phyloP scores from a whole-genome alignment of 129 eudicot genomes.

The Glebionis coronaria region DNA sequence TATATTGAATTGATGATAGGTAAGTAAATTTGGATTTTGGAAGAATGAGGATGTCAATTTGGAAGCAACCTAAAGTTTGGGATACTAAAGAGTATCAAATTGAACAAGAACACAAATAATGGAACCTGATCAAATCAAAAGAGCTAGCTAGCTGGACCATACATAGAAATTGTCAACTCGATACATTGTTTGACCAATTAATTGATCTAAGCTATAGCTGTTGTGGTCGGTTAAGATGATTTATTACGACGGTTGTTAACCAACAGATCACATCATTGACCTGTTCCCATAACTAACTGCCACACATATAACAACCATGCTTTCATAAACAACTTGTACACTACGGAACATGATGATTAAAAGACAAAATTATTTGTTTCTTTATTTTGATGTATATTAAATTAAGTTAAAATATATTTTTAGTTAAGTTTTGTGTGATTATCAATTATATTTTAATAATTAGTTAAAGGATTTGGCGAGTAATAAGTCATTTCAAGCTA shows the following conservation, averaged over 20 bases:
- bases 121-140: constrained; percentile 23
- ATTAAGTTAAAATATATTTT: too few species aligned
- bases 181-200: constrained; percentile 25
- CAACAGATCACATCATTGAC: constrained; percentile 23
- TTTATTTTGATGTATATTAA: background rate
- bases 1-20: background rate
- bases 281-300: constrained; percentile 18
- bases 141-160: constrained; percentile 23
- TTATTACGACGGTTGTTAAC: constrained; percentile 19
- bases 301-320: constrained; percentile 19
- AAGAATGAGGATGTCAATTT: constrained; percentile 18
- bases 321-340: background rate
- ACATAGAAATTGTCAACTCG: constrained; percentile 35
- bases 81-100: constrained; percentile 10
- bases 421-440: too few species aligned
- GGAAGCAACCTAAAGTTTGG: constrained; percentile 10
- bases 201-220: background rate
- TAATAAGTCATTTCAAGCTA: too few species aligned
- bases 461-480: too few species aligned
- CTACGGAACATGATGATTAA: background rate
- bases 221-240: constrained; percentile 29
- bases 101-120: constrained; percentile 22
- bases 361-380: background rate
- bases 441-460: too few species aligned
- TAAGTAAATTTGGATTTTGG: background rate